Base-by-base conservation (phyloP, 768 basidiomycete species). In the Cyathus striatus region DNA sequence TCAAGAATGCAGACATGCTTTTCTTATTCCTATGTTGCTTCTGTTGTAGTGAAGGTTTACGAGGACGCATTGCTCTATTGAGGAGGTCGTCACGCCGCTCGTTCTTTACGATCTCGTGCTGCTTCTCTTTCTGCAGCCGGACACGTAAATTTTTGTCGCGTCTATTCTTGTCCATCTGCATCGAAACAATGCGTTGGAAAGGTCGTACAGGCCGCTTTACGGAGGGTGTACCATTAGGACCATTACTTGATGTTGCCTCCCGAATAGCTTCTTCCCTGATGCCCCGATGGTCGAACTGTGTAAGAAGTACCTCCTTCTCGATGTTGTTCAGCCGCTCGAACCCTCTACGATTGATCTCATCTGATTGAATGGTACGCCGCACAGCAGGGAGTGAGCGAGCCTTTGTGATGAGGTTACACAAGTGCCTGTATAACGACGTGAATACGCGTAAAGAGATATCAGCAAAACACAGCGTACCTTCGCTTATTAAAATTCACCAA, bases 11-110 rank as follows among this genome's bases (percentile, higher is more conserved):
- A 1, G 82, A 90, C 71, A 90, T 85, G 67, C 86, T 90, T 64
- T 89, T 87, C 75, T 90, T 90, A 62, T 83, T 80, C n/a, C 86
- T 75, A 48, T 88, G 86, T 43, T 84, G 83, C 61, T 89, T 87
- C 55, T 78, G 78, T n/a, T 63, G 67, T 3, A 71, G 58, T 0
- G 69, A 60, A 45, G 73, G 61, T 43, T 72, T 71, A 39, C 69
- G 68, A 43, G 76, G 78, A 36, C 79, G 74, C 83, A 90, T 88
- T 2, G 85, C 85, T 54, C 76, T 79, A 56, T 77, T 84, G 27
- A 90, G 67, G 41, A 84, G 70, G 45, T 90, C 86, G 47, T 89
- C 86, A 6, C 84, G 78, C 47, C 78, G 78, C 47, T 90, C 88
- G 48, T 75, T 71, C 47, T 78, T 77, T 20, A 77, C 66, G 51